These are phyloP conservation scores for Vanrija sp. DNA, from an alignment of 1,284 basidiomycete species.

Conservation along the genomic window DNA sequence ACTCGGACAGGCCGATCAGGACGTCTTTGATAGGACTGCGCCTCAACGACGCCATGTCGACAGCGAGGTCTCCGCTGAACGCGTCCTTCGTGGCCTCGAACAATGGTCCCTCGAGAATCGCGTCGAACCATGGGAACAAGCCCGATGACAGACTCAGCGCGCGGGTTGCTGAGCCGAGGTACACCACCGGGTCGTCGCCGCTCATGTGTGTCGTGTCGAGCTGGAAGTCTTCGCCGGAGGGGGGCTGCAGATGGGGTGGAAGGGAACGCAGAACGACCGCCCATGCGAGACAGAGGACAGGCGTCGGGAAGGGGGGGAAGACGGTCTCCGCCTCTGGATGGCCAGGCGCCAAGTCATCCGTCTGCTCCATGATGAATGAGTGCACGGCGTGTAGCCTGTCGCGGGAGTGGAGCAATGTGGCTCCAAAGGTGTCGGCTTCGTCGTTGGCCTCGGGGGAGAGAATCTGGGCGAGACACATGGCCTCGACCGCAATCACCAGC, in stretches of 20 bases:
- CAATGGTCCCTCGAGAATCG: conserved; percentile 33
- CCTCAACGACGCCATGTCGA: conserved; percentile 20
- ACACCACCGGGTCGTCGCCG: conserved; percentile 15
- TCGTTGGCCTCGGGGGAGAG: conserved; percentile 23
- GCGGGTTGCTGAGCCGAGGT: conserved; percentile 28
- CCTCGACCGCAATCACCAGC: conserved; percentile 36
- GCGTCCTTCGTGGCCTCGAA: conserved; percentile 20
- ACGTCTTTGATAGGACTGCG: conserved; percentile 41
- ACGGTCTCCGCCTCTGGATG: neutral
- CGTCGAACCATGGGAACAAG: conserved; percentile 40
- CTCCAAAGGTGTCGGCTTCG: conserved; percentile 14
- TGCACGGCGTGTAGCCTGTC: conserved; percentile 30
- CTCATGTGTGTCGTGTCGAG: conserved; percentile 17
- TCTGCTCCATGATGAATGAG: conserved; percentile 32
- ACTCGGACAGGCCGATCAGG: conserved; percentile 35
- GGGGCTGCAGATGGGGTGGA: conserved; percentile 22
- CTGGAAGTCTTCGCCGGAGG: conserved; percentile 16
- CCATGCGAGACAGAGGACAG: conserved; percentile 43
- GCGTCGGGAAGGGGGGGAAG: conserved; percentile 29
- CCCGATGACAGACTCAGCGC: conserved; percentile 29
- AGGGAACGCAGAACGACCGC: conserved; percentile 36
- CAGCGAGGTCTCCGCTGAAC: conserved; percentile 11
- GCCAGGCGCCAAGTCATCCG: conserved; percentile 19
- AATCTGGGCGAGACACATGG: conserved; percentile 31
- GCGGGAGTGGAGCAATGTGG: conserved; percentile 28